Conservation (phyloP, 768 basidiomycete species). For the Kwoniella mangroviensis region DNA sequence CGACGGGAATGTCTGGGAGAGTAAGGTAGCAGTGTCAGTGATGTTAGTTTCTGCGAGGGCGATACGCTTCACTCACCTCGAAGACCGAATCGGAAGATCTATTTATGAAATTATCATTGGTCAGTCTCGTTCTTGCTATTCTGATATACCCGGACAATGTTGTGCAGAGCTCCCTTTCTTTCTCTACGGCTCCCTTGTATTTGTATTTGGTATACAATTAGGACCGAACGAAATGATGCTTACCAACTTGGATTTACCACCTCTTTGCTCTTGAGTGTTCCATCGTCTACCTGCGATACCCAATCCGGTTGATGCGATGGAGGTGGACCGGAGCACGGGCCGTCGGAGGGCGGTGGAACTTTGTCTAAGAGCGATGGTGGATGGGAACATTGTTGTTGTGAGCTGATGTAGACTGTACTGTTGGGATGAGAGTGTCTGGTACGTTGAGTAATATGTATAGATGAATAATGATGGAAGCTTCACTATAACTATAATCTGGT, state of each 20-base stretch:
- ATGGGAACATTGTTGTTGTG: conserved; percentile 34
- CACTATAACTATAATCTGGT: neutral
- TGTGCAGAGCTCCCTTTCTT: too few relatives aligned
- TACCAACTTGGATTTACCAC: conserved; percentile 56
- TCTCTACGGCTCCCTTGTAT: neutral
- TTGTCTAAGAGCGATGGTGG: conserved; percentile 32
- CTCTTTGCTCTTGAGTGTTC: conserved; percentile 38
- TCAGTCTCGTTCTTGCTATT: neutral
- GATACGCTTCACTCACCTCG: conserved; percentile 35
- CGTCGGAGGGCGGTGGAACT: conserved; percentile 28
- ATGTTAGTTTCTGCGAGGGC: neutral
- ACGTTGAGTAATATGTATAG: neutral
- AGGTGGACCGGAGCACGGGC: conserved; percentile 6
- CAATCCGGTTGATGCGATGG: conserved; percentile 20
- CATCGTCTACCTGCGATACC: conserved; percentile 36
- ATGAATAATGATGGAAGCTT: neutral
- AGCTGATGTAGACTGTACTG: neutral
- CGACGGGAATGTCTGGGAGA: conserved; percentile 52
- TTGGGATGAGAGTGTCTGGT: neutral
- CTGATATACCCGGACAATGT: too few relatives aligned
- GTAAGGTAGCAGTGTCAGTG: neutral
- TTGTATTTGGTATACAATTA: neutral
- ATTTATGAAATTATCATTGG: neutral
- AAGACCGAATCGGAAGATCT: conserved; percentile 56
- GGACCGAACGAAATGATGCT: conserved; percentile 19